Evolutionary conservation across 495 filamentous ascomycete species (phyloP).

Genomic region (Cairneyella variabilis): DNA sequence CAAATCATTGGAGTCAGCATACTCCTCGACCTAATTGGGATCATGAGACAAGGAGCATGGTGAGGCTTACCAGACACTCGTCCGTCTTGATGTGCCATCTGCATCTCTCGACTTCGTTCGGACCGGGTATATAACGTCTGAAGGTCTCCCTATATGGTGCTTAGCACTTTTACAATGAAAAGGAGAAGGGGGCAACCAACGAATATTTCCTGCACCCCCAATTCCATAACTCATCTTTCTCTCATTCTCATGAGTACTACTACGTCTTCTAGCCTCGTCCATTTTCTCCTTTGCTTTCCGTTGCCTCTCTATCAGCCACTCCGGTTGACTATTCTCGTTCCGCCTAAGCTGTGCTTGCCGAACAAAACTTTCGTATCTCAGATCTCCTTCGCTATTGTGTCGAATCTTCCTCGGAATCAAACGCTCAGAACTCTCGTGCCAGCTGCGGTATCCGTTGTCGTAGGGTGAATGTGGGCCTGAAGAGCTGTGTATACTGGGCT

Average conservation of each 20-base stretch:
- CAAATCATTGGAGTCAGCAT: too few relatives aligned
- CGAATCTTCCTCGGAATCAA: conserved; percentile 9
- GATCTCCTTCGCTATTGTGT: conserved; percentile 4
- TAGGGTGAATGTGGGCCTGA: too few relatives aligned
- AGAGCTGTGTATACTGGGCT: too few relatives aligned
- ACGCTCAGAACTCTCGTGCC: conserved; percentile 1
- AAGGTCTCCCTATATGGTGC: conserved; percentile 19
- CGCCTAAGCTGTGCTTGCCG: too few relatives aligned
- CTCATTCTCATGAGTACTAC: background rate
- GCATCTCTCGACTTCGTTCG: conserved; percentile 7
- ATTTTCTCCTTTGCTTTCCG: background rate
- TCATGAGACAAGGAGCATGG: too few relatives aligned
- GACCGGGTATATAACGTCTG: conserved; percentile 20
- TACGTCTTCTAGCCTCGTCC: background rate
- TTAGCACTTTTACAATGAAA: background rate
- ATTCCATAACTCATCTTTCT: conserved; percentile 24
- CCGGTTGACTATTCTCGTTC: too few relatives aligned
- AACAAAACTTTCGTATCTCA: conserved; percentile 5
- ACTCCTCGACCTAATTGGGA: too few relatives aligned
- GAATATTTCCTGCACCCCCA: conserved; percentile 26
- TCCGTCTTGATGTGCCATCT: conserved; percentile 15
- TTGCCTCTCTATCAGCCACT: background rate
- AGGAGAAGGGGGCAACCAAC: conserved; percentile 7
- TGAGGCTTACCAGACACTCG: conserved; percentile 18
- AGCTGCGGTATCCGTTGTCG: too few relatives aligned